These are phyloP conservation scores for Paramecium tetraurelia DNA, from an alignment of 73 alveolate genomes.

Conservation along the genomic window DNA sequence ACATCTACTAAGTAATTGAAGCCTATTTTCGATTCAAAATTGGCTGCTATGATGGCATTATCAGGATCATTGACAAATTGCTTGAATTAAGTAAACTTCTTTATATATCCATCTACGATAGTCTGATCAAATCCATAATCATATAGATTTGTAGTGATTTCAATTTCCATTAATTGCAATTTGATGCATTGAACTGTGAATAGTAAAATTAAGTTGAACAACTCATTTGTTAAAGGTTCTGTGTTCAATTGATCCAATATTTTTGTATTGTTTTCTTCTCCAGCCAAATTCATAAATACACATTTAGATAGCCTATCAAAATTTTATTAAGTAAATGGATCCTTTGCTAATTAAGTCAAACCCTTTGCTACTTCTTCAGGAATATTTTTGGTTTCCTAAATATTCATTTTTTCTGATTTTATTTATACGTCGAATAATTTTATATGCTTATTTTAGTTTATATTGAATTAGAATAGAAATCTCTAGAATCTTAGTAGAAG, in stretches of 20 bases:
- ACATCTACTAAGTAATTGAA: background rate
- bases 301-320: conserved; percentile 4
- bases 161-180: background rate
- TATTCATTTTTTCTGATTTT: background rate
- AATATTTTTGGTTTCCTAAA: background rate
- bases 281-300: conserved; percentile 20
- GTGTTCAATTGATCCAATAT: background rate
- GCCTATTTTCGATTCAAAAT: conserved; percentile 23
- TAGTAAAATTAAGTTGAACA: background rate
- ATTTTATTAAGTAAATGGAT: background rate
- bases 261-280: conserved; percentile 10
- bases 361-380: background rate
- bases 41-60: background rate
- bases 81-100: background rate
- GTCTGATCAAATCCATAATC: background rate
- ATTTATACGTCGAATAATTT: background rate
- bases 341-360: background rate
- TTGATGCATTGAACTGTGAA: background rate
- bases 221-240: background rate
- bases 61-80: background rate
- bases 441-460: background rate
- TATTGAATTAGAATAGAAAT: no score
- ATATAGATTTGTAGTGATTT: background rate
- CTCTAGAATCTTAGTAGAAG: background rate
- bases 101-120: conserved; percentile 15